Evolutionary conservation across 139 green algal species (phyloP).

Genomic region (Chlorella sp.): DNA sequence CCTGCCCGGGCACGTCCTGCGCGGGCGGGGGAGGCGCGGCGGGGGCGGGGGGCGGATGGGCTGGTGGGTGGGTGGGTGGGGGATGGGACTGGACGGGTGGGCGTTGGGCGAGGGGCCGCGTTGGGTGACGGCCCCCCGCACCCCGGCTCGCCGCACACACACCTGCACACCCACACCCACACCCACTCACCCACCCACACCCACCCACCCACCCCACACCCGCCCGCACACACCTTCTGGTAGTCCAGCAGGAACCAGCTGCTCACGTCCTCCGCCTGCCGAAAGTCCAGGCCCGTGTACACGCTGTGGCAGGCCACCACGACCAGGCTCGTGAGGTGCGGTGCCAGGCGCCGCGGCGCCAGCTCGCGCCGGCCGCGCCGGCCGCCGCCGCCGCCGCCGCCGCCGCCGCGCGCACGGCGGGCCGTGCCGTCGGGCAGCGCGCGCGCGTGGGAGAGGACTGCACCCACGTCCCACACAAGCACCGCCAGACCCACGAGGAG

Average conservation of each 20-base stretch:
- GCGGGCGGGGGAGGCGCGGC: background rate
- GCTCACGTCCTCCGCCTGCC: conserved; percentile 37
- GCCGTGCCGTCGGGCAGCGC: too few relatives aligned
- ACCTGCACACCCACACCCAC: background rate
- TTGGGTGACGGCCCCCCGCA: too few relatives aligned
- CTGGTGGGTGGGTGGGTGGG: background rate
- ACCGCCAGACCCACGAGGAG: too few relatives aligned
- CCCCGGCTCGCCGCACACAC: too few relatives aligned
- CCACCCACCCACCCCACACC: background rate
- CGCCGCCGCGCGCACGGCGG: too few relatives aligned
- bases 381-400: too few relatives aligned
- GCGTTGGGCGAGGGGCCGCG: too few relatives aligned
- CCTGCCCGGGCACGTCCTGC: conserved; percentile 62
- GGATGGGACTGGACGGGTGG: background rate
- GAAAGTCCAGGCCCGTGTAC: conserved; percentile 72
- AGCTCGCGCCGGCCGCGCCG: too few relatives aligned
- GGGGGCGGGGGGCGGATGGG: background rate
- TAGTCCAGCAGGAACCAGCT: conserved; percentile 82
- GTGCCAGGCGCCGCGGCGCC: too few relatives aligned
- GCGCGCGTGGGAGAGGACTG: too few relatives aligned
- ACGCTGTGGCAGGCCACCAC: conserved; percentile 83
- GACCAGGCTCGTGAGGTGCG: conserved; percentile 54
- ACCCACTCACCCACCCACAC: background rate
- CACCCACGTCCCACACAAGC: too few relatives aligned
- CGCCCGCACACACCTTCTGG: conserved; percentile 53